phyloP scores from a whole-genome alignment of 2,329 filamentous ascomycete genomes.

The Hypoxylon sp. region DNA sequence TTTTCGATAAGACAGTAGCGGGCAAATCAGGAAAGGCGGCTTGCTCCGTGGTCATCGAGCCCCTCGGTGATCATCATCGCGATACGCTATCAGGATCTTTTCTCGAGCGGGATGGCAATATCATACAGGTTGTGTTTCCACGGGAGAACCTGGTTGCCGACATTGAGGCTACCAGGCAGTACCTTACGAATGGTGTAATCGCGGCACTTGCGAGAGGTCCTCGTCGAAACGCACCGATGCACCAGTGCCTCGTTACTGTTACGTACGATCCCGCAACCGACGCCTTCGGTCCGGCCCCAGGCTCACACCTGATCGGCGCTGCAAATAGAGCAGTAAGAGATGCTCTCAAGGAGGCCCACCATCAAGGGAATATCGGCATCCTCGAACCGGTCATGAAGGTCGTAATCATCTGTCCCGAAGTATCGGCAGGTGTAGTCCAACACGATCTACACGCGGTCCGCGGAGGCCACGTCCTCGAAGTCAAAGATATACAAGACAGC shows the following conservation, averaged over 20 bases:
- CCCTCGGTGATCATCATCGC: constrained; percentile 63
- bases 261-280: constrained; percentile 76
- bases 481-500: constrained; percentile 78
- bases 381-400: constrained; percentile 96
- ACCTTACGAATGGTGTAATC: constrained; percentile 83
- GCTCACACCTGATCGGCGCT: constrained; percentile 77
- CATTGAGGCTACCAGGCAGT: constrained; percentile 65
- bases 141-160: constrained; percentile 62
- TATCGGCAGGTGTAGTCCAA: constrained; percentile 83
- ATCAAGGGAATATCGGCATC: constrained; percentile 71
- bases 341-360: constrained; percentile 75
- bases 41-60: constrained; percentile 78
- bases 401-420: constrained; percentile 87
- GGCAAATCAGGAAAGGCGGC: constrained; percentile 84
- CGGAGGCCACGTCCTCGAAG: constrained; percentile 81
- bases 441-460: constrained; percentile 83
- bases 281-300: constrained; percentile 75
- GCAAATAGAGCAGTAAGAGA: constrained; percentile 74
- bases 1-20: constrained; percentile 84
- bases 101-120: constrained; percentile 78
- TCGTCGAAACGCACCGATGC: constrained; percentile 82
- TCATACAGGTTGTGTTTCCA: constrained; percentile 69
- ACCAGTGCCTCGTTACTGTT: constrained; percentile 80
- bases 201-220: constrained; percentile 90
- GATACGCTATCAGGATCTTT: constrained; percentile 59